Evolutionary conservation across 2,329 filamentous ascomycete genomes (phyloP).

Genomic region (Cercospora beticola): DNA sequence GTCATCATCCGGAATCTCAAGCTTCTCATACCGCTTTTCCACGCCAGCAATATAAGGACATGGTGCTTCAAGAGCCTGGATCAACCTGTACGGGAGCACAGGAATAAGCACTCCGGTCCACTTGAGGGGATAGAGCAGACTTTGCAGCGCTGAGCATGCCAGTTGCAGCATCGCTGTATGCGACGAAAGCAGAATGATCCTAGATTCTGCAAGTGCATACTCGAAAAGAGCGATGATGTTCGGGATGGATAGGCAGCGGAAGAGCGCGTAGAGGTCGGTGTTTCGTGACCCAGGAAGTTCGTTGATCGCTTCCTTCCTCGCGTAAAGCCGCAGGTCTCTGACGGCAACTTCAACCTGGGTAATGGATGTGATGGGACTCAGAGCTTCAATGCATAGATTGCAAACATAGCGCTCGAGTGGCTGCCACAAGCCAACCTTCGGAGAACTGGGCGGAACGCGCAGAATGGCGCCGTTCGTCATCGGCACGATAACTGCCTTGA

Average conservation of each 20-base stretch:
- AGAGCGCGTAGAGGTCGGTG: conserved; percentile 89
- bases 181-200: conserved; percentile 93
- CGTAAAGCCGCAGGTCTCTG: conserved; percentile 85
- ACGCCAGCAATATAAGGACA: conserved; percentile 97
- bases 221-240: conserved; percentile 91
- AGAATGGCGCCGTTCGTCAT: conserved; percentile 88
- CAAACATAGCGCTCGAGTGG: conserved; percentile 95
- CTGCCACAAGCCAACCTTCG: conserved; percentile 90
- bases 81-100: conserved; percentile 78
- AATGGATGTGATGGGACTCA: conserved; percentile 87
- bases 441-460: conserved; percentile 82
- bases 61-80: conserved; percentile 89
- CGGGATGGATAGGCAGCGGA: conserved; percentile 82
- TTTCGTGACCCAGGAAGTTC: conserved; percentile 90
- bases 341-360: conserved; percentile 93
- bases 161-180: conserved; percentile 96
- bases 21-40: conserved; percentile 82
- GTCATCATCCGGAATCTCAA: conserved; percentile 88
- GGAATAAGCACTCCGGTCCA: conserved; percentile 96
- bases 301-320: conserved; percentile 87
- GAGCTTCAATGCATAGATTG: conserved; percentile 92
- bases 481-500: conserved; percentile 87
- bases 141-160: conserved; percentile 81
- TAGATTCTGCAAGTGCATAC: conserved; percentile 86
- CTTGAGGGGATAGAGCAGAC: conserved; percentile 82